Percentiles rank a stretch among this genome's conserved stretches.
These are phyloP conservation scores for Pouteria glomerata DNA, from an alignment of 148 eudicot species.

Conservation along the genomic window DNA sequence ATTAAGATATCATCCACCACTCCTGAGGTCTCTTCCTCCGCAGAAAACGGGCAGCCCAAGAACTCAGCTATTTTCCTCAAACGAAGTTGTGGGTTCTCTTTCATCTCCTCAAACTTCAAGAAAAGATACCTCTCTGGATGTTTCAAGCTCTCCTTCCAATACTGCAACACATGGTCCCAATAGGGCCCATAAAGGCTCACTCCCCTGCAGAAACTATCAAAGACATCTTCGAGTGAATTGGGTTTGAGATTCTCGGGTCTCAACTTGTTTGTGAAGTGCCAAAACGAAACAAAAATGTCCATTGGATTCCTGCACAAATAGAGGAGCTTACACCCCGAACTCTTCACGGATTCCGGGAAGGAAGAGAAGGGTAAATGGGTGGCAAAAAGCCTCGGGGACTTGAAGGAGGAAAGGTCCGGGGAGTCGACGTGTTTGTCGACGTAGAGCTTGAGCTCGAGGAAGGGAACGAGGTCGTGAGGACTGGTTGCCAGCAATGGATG, in stretches of 20 bases:
- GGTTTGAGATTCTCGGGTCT: conserved; percentile 7
- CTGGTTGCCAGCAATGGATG: background rate
- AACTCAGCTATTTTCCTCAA: conserved; percentile 26
- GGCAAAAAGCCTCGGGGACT: conserved; percentile 7
- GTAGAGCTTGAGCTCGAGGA: conserved; percentile 6
- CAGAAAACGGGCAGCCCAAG: conserved; percentile 22
- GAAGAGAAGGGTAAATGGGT: conserved; percentile 13
- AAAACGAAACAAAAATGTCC: conserved; percentile 33
- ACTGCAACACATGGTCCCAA: conserved; percentile 27
- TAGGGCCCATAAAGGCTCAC: conserved; percentile 13
- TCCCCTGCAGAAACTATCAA: conserved; percentile 20
- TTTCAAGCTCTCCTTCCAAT: conserved; percentile 28
- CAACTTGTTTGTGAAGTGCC: conserved; percentile 32
- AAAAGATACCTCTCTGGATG: conserved; percentile 20
- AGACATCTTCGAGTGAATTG: background rate
- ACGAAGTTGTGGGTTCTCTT: conserved; percentile 4
- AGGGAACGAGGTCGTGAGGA: conserved; percentile 9
- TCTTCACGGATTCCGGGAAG: conserved; percentile 17
- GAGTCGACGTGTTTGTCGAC: background rate
- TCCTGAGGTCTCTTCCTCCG: conserved; percentile 18
- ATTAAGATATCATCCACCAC: conserved; percentile 8
- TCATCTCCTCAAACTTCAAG: conserved; percentile 27
- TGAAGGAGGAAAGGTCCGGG: background rate
- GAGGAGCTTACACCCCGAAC: conserved; percentile 24
- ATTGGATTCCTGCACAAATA: conserved; percentile 32